Evolutionary conservation across 352 stramenopile genomes (phyloP), one percentile per base, ranked within the genome.

Genomic region (Globisporangium nodosum): DNA sequence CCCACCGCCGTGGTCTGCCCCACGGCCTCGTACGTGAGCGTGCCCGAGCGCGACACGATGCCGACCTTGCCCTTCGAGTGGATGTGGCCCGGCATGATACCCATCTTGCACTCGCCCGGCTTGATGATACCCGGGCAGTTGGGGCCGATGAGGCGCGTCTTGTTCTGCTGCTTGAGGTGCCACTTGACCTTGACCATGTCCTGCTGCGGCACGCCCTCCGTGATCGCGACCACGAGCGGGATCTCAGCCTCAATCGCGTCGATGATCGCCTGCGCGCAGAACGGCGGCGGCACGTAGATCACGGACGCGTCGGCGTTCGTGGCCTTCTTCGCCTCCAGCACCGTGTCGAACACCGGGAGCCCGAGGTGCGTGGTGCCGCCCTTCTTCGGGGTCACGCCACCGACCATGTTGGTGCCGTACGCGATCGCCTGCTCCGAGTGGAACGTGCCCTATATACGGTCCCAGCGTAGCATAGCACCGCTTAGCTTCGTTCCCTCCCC

Each of bases 111-210:
- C 82, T 99, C 97, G 49, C 96, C 96, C 0, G 97, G 96, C 83
- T 99, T 99, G 87, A 99, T 99, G 69, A 99, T 99, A 64, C 97
- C 97, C 37, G 97, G 97, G 85, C 97, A 99, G 86, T 99, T 99
- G 48, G 97, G 97, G 40, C 97, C 97, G 66, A 99, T 99, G 37
- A 99, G 84, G 47, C 97, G 86, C 56, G 97, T 99, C 43, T 77
- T 94, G 61, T 72, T 96, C 70, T 99, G 96, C 56, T 88, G 82
- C 56, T 85, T 82, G 58, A 99, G 70, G 66, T 96, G 86, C 71
- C 95, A 94, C 81, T 99, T 99, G 67, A 98, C 85, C 73, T 94
- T 96, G 54, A 99, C 96, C 97, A 99, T 99, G 74, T 99, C 97
- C 74, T 99, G 90, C 78, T 99, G 97, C 40, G 97, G 97, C 65